Percentiles rank a stretch among this genome's conserved stretches.
Conservation (phyloP, 306 rosid genomes). For the Vigna trinervia region DNA sequence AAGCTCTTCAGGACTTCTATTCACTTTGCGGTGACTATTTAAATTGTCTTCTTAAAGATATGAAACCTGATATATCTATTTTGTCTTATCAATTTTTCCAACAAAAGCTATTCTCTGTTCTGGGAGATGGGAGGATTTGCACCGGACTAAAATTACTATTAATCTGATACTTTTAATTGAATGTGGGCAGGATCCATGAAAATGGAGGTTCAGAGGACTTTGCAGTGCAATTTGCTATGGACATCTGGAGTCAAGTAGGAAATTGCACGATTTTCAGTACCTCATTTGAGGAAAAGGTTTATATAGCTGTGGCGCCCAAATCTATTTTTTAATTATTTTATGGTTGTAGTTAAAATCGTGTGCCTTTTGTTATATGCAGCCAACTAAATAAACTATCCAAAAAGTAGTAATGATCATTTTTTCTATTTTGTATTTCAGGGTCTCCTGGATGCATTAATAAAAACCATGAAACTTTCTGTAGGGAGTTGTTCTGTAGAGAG, state of each 20-base stretch:
- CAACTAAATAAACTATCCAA: conserved; percentile 27
- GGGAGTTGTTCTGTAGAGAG: conserved; percentile 71
- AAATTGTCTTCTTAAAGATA: conserved; percentile 17
- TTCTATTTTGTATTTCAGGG: conserved; percentile 61
- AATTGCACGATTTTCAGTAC: conserved; percentile 50
- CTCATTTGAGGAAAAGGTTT: conserved; percentile 63
- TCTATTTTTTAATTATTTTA: conserved; percentile 23
- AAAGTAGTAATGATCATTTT: conserved; percentile 32
- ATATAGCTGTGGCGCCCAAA: conserved; percentile 41
- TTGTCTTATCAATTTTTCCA: conserved; percentile 36
- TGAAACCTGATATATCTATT: conserved; percentile 28
- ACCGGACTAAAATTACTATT: conserved; percentile 32
- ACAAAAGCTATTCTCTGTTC: conserved; percentile 16
- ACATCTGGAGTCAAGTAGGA: conserved; percentile 70
- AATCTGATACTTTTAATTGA: conserved; percentile 48
- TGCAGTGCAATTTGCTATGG: conserved; percentile 63
- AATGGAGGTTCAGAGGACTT: conserved; percentile 68
- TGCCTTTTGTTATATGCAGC: conserved; percentile 27
- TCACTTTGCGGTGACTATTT: conserved; percentile 36
- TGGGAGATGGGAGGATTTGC: conserved; percentile 35
- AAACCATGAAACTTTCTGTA: conserved; percentile 72
- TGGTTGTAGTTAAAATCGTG: conserved; percentile 5
- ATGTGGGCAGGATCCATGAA: conserved; percentile 68
- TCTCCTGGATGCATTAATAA: conserved; percentile 77
- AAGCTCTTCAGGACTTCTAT: conserved; percentile 30